Evolutionary conservation across 2,329 filamentous ascomycete genomes (phyloP).

Genomic region (Talaromyces islandicus): DNA sequence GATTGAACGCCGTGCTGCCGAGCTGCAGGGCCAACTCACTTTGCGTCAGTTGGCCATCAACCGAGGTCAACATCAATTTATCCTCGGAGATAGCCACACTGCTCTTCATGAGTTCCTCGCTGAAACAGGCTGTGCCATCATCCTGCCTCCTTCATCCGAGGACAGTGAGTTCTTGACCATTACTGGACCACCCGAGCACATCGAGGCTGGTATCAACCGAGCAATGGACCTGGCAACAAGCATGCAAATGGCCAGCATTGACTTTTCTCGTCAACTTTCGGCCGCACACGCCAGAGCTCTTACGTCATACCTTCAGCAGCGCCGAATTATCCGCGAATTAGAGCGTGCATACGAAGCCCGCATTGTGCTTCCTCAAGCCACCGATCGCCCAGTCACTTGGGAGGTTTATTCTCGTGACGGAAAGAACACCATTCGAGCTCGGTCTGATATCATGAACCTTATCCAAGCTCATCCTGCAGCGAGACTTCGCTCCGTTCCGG

Average conservation of each 20-base stretch:
- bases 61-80: conserved; percentile 86
- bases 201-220: conserved; percentile 70
- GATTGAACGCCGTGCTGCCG: conserved; percentile 71
- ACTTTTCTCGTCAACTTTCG: conserved; percentile 74
- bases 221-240: conserved; percentile 83
- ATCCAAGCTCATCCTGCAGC: conserved; percentile 44
- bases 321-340: conserved; percentile 73
- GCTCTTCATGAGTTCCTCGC: conserved; percentile 80
- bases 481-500: conserved; percentile 37
- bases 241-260: conserved; percentile 79
- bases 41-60: conserved; percentile 77
- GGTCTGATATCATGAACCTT: conserved; percentile 45
- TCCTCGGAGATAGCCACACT: conserved; percentile 76
- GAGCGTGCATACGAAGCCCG: conserved; percentile 77
- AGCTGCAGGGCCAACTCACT: conserved; percentile 69
- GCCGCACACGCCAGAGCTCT: conserved; percentile 77
- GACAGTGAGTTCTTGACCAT: conserved; percentile 81
- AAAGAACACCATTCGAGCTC: conserved; percentile 59
- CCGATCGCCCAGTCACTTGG: conserved; percentile 68
- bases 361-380: conserved; percentile 69
- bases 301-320: conserved; percentile 79
- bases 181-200: conserved; percentile 68
- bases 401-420: conserved; percentile 81
- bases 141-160: conserved; percentile 68
- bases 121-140: conserved; percentile 83